A percentile compares a stretch with the other conserved stretches of the same genome.
Evolutionary conservation across 805 yeast genomes (phyloP).

Genomic region (Spathaspora girioi): DNA sequence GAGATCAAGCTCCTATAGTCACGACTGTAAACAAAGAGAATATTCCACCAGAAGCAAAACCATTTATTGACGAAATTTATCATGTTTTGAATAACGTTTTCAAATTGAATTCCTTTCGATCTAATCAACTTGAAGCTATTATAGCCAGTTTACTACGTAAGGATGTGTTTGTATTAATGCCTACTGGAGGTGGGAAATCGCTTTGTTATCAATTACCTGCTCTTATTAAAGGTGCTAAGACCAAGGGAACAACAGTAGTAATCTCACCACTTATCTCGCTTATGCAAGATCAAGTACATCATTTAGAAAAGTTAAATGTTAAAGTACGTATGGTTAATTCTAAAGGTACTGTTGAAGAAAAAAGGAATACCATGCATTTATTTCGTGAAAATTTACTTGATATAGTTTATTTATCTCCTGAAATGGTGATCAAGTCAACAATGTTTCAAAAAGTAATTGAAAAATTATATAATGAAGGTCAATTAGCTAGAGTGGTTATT

Average conservation of each 20-base stretch:
- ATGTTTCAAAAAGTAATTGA: slow-evolving; percentile 64
- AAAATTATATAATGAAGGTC: slow-evolving; percentile 48
- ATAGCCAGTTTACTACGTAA: slow-evolving; percentile 70
- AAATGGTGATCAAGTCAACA: slow-evolving; percentile 78
- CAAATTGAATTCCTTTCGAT: slow-evolving; percentile 63
- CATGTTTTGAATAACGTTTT: slow-evolving; percentile 56
- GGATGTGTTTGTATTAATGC: slow-evolving; percentile 95
- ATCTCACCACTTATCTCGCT: slow-evolving; percentile 91
- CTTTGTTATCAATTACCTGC: slow-evolving; percentile 96
- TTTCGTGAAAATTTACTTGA: slow-evolving; percentile 67
- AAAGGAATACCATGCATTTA: slow-evolving; percentile 55
- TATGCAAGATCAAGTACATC: slow-evolving; percentile 96
- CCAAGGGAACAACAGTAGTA: slow-evolving; percentile 84
- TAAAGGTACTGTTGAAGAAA: slow-evolving; percentile 59
- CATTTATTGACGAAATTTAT: slow-evolving; percentile 72
- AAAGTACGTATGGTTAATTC: slow-evolving; percentile 89
- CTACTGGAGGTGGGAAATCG: slow-evolving; percentile 98
- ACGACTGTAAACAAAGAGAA: slow-evolving; percentile 12
- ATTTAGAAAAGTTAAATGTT: slow-evolving; percentile 61
- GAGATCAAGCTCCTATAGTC: slow-evolving; percentile 12
- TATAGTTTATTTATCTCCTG: slow-evolving; percentile 87
- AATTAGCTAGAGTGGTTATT: slow-evolving; percentile 81
- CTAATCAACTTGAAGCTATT: slow-evolving; percentile 84
- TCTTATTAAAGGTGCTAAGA: slow-evolving; percentile 73
- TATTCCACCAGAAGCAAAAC: slow-evolving; percentile 30